These are phyloP conservation scores for Solanum corneliomulleri DNA, from an alignment of 257 asterid genomes.

Conservation along the genomic window DNA sequence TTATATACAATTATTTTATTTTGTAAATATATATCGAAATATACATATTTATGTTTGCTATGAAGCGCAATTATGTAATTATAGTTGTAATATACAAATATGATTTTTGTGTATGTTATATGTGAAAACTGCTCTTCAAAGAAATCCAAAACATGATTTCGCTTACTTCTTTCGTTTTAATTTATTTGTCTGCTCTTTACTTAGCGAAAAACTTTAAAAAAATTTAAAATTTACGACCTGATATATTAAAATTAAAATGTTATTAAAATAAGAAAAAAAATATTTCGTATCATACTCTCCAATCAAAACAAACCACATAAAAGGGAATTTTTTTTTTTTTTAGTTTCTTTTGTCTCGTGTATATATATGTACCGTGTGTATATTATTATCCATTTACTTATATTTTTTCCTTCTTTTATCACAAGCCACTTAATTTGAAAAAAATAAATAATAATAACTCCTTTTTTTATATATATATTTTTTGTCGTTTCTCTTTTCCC, in stretches of 20 bases:
- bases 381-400: background rate
- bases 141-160: background rate
- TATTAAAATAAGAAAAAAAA: no score
- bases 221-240: background rate
- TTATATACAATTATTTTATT: no score
- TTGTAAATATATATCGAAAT: no score
- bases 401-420: background rate
- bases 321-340: background rate
- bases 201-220: rapidly evolving
- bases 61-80: no score
- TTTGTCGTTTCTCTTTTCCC: background rate
- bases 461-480: background rate
- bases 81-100: no score
- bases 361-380: background rate
- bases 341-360: background rate
- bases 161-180: rapidly evolving
- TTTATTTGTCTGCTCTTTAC: no score
- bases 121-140: no score
- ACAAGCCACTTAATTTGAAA: background rate
- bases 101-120: no score
- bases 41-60: no score
- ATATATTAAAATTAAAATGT: no score
- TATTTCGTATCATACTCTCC: background rate
- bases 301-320: background rate
- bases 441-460: background rate